A percentile compares a stretch with the other conserved stretches of the same genome.
Conservation (phyloP, 2,329 filamentous ascomycete species). For the Metarhizium album region DNA sequence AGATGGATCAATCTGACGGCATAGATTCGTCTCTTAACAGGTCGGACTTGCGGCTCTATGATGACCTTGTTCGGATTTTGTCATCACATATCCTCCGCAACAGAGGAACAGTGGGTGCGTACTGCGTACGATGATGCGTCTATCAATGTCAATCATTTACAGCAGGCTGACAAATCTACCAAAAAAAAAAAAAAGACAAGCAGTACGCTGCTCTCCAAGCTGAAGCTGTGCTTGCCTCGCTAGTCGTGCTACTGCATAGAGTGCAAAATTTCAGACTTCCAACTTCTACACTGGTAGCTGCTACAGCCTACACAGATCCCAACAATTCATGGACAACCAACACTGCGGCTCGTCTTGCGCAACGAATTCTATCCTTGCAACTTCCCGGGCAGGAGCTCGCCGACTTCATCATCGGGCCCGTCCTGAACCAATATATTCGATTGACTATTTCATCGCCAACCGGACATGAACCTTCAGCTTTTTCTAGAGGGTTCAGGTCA, state of each 20-base stretch:
- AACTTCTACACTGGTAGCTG: constrained; percentile 17
- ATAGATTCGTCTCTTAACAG: neutral
- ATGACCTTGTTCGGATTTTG: neutral
- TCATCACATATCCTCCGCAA: neutral
- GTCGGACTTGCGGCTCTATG: neutral
- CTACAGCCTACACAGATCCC: constrained; percentile 22
- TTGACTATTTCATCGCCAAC: neutral
- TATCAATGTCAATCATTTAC: neutral
- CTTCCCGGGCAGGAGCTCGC: constrained; percentile 10
- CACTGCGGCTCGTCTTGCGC: constrained; percentile 19
- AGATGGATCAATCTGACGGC: neutral
- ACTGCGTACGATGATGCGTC: neutral
- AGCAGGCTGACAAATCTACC: neutral
- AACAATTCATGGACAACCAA: constrained; percentile 28
- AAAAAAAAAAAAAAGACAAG: neutral
- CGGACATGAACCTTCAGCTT: neutral
- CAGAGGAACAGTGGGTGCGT: neutral
- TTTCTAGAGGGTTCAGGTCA: neutral
- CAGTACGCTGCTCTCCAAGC: constrained; percentile 6
- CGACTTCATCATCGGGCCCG: constrained; percentile 39
- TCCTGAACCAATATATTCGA: constrained; percentile 54
- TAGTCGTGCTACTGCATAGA: constrained; percentile 15
- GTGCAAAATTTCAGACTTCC: constrained; percentile 4
- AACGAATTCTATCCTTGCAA: constrained; percentile 19
- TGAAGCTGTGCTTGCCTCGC: constrained; percentile 18